Evolutionary conservation across 2,329 filamentous ascomycete species (phyloP), one percentile per base, ranked within the genome.

Genomic region (Capronia epimyces): DNA sequence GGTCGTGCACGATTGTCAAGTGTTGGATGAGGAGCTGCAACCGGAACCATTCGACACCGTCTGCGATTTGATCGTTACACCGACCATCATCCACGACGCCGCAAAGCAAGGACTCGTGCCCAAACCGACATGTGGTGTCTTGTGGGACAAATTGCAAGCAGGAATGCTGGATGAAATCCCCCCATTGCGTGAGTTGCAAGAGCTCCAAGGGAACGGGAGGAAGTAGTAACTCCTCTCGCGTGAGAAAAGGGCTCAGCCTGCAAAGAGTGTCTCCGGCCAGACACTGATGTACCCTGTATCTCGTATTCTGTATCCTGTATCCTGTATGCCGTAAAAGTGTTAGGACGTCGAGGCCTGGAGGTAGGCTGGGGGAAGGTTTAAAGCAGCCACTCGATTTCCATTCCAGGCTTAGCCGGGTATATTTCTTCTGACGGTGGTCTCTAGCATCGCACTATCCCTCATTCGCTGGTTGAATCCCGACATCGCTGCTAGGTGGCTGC

Each of bases 1-100:
- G 4, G 48, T 73, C 4, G 70, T 68, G 6, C 71, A 74, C 55
- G 63, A 66, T 15, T 73, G 69, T 48, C 71, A 74, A 58, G 63
- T 73, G 8, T 57, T 74, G 20, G 63, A 68, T 16, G 62, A 65
- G 32, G 65, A 69, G 47, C 60, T 70, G 13, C 39, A 48, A 2
- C 63, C 63, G 1, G 67, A 70, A 42, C 52, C 56, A 1, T 71
- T 66, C 44, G 69, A 73, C 55, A 70, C 70, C 1, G 68, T 69
- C 10, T 72, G 68, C 51, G 70, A 74, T 52, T 65, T 67, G 31
- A 60, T 74, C 7, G 58, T 70, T 15, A 73, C 70, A 2, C 65
- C 69, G 4, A 64, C 66, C 6, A 59, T 56, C 34, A 42, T 64
- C 1, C 55, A 69, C 9, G 56, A 64, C 16, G 60, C 47, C 24